Percentiles rank a stretch among this genome's conserved stretches.
These are phyloP conservation scores for Tephrocybe sp. DNA, from an alignment of 768 basidiomycete genomes.

Conservation along the genomic window DNA sequence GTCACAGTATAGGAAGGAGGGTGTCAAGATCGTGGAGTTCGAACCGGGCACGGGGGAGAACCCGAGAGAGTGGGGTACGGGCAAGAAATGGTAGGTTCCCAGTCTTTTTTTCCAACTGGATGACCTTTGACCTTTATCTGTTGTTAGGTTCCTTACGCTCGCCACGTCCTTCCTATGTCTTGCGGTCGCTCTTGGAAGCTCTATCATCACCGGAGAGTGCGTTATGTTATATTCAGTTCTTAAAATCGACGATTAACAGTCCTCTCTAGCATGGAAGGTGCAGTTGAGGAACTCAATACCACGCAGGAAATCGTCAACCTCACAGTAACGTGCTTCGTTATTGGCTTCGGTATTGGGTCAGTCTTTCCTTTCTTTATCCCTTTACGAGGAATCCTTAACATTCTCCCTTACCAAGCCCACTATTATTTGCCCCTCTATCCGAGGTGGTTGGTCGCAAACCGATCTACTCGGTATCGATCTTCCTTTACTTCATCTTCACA, in stretches of 20 bases:
- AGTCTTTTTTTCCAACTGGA: not conserved
- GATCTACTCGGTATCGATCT: conserved; percentile 34
- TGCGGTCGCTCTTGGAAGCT: conserved; percentile 35
- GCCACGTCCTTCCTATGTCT: conserved; percentile 34
- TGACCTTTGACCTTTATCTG: not conserved
- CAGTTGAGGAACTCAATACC: conserved; percentile 28
- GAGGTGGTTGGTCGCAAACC: conserved; percentile 37
- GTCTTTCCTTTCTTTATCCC: conserved; percentile 14
- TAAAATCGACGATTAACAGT: not conserved
- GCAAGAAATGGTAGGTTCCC: conserved; percentile 31
- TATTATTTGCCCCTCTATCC: conserved; percentile 38
- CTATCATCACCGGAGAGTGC: conserved; percentile 40
- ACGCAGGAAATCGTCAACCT: conserved; percentile 37
- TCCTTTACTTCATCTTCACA: conserved; percentile 44
- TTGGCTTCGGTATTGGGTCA: conserved; percentile 40
- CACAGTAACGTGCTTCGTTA: conserved; percentile 42
- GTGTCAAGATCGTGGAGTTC: conserved; percentile 9
- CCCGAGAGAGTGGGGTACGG: conserved; percentile 4
- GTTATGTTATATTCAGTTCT: conserved; percentile 8
- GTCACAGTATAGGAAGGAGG: conserved; percentile 7
- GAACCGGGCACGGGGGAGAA: no score
- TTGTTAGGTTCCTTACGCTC: conserved; percentile 33
- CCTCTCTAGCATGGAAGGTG: conserved; percentile 28
- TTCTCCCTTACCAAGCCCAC: conserved; percentile 28
- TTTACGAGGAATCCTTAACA: not conserved